Base-by-base conservation (phyloP, 2,329 filamentous ascomycete species). In the Leptographium wingfieldii region DNA sequence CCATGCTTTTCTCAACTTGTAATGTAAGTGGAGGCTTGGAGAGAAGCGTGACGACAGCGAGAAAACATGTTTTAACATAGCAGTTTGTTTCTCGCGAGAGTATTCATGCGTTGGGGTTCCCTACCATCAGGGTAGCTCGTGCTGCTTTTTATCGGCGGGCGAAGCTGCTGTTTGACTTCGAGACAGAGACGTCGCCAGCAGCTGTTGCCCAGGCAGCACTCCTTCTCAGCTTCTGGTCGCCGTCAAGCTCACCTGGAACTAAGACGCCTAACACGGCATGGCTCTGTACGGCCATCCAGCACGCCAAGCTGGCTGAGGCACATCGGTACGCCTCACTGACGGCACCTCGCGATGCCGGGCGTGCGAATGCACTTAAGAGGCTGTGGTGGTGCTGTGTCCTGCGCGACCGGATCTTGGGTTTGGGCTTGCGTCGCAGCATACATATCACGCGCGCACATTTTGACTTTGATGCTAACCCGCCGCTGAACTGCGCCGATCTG, bases 311-410 rank as follows among this genome's bases (percentile, higher is more conserved):
- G n/a, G 64, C 64, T 33, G 63, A 63, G 49, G 64, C 64, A 3
- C 61, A 64, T 55, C 63, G 63, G 60, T 65, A 64, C 35, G 63
- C 60, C 48, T 40, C 59, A 19, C n/a, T 60, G 33, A 27, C 60
- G 33, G 43, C 58, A 2, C 27, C 33, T 9, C 31, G 49, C 27
- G 54, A 58, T 19, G 16, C 29, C 49, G 73, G 59, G 71, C 73
- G 62, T 68, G 63, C 60, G 56, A 62, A 62, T 35, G 48, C 72
- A 9, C 71, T 76, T 38, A 81, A 80, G 66, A 71, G 78, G 2
- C 67, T 82, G 9, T 81, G 78, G 78, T 81, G 79, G 78, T 78
- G 77, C 60, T 80, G 78, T 61, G 70, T 81, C 49, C 70, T 81
- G 5, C 75, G 79, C 12, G 79, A 81, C 65, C 73, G 77, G 48